A percentile compares a stretch with the other conserved stretches of the same genome.
phyloP scores from a whole-genome alignment of 371 early-diverging fungal genomes.

The Polyrhizophydium stewartii region DNA sequence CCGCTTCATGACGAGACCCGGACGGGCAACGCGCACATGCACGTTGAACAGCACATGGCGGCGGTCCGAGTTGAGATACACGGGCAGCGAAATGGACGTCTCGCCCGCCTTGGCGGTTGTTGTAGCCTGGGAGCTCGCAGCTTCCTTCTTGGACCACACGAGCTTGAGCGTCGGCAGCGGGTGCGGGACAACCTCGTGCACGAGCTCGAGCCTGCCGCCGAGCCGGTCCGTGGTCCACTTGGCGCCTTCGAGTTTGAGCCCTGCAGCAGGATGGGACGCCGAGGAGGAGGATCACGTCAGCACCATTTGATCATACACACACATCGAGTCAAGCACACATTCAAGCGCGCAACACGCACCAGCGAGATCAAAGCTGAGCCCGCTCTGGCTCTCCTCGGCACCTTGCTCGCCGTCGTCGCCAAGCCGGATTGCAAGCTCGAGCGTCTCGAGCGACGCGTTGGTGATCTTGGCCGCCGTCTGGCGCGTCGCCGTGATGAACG shows the following conservation, averaged over 20 bases:
- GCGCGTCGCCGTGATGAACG: conserved; percentile 87
- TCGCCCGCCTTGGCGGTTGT: neutral
- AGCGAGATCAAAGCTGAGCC: neutral
- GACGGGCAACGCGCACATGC: neutral
- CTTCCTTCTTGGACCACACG: conserved; percentile 48
- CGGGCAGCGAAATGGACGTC: conserved; percentile 55
- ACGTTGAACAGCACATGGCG: conserved; percentile 60
- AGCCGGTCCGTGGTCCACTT: neutral
- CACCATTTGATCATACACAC: too few relatives aligned
- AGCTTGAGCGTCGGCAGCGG: neutral
- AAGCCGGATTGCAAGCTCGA: conserved; percentile 22
- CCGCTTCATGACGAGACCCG: neutral
- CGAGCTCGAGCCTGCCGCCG: neutral
- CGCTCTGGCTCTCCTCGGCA: neutral
- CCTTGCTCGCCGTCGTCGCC: neutral
- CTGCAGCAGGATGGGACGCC: conserved; percentile 3
- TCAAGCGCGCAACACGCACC: neutral
- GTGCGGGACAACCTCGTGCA: neutral
- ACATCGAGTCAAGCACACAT: neutral
- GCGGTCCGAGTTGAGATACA: conserved; percentile 82
- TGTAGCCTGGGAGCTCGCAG: conserved; percentile 51
- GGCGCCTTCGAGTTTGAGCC: conserved; percentile 3
- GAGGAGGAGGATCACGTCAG: neutral
- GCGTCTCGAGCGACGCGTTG: conserved; percentile 46
- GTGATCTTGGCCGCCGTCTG: conserved; percentile 71